Percentiles rank a stretch among this genome's conserved stretches.
These are phyloP conservation scores for Cryptococcus wingfieldii DNA, from an alignment of 1,284 basidiomycete genomes.

Conservation along the genomic window DNA sequence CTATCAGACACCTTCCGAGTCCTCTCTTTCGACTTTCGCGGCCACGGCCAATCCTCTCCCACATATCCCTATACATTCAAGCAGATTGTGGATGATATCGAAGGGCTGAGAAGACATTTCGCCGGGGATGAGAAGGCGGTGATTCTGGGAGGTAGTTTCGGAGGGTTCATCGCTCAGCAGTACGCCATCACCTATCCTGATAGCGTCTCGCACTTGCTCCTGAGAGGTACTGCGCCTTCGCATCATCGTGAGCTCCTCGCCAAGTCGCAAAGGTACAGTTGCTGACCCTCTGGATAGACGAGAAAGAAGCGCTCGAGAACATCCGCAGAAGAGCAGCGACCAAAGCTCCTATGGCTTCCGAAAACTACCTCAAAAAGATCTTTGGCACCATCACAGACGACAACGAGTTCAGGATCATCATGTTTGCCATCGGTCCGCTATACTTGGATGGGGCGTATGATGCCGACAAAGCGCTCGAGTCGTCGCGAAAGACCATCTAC, in stretches of 20 bases:
- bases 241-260: slow-evolving; percentile 17
- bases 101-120: slow-evolving; percentile 13
- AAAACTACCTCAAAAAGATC: slow-evolving; percentile 14
- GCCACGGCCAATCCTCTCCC: slow-evolving; percentile 18
- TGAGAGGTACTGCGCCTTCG: slow-evolving; percentile 21
- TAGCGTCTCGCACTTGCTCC: slow-evolving; percentile 9
- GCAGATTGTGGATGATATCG: slow-evolving; percentile 21
- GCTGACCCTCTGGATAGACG: slow-evolving; percentile 9
- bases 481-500: slow-evolving; percentile 8
- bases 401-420: slow-evolving; percentile 18
- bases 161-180: slow-evolving; percentile 21
- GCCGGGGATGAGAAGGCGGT: slow-evolving; percentile 3
- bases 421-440: slow-evolving; percentile 20
- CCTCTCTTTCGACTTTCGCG: slow-evolving; percentile 19
- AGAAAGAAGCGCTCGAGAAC: slow-evolving; percentile 18
- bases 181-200: slow-evolving; percentile 19
- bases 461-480: slow-evolving; percentile 14
- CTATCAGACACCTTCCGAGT: slow-evolving; percentile 8
- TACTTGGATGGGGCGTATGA: slow-evolving; percentile 18
- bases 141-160: slow-evolving; percentile 23
- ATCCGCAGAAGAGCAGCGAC: slow-evolving; percentile 9
- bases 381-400: slow-evolving; percentile 18
- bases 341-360: slow-evolving; percentile 16
- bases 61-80: slow-evolving; percentile 20
- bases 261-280: neutral